Evolutionary conservation across 2,329 filamentous ascomycete species (phyloP).

Genomic region (Penicillium paneum): DNA sequence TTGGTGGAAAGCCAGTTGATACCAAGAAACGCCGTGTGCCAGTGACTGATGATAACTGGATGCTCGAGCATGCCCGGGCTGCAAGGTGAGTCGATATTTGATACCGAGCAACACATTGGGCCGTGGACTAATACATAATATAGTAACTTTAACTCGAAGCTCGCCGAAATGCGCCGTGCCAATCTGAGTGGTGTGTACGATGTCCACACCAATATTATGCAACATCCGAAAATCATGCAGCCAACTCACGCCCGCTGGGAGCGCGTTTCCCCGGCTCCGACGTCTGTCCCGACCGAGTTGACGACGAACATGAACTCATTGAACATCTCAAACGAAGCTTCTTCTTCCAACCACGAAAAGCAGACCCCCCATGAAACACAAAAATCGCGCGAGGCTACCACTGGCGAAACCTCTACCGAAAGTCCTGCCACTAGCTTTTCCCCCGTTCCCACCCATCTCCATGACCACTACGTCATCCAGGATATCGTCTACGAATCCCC

Average conservation of each 20-base stretch:
- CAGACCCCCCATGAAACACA: conserved; percentile 4
- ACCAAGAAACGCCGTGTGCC: conserved; percentile 81
- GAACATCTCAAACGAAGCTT: conserved; percentile 31
- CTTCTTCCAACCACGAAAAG: conserved; percentile 7
- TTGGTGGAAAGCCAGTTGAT: conserved; percentile 69
- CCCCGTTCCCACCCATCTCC: conserved; percentile 55
- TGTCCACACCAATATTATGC: conserved; percentile 87
- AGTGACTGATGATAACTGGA: conserved; percentile 94
- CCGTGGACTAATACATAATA: conserved; percentile 19
- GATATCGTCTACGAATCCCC: conserved; percentile 61
- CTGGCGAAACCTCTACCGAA: conserved; percentile 6
- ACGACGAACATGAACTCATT: conserved; percentile 35
- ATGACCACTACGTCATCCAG: conserved; percentile 61
- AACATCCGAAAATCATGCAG: conserved; percentile 84
- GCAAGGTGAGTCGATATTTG: conserved; percentile 63
- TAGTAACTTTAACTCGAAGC: conserved; percentile 78
- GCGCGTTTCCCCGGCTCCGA: conserved; percentile 54
- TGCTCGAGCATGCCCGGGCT: conserved; percentile 87
- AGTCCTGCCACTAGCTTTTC: conserved; percentile 46
- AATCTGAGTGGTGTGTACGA: conserved; percentile 82
- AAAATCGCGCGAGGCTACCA: neutral
- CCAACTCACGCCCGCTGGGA: conserved; percentile 83
- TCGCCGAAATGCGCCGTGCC: conserved; percentile 65
- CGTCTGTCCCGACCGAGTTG: conserved; percentile 26
- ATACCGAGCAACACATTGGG: neutral